Base-by-base conservation (phyloP, 2,329 filamentous ascomycete genomes). In the Neofusicoccum kwambonambiense region DNA sequence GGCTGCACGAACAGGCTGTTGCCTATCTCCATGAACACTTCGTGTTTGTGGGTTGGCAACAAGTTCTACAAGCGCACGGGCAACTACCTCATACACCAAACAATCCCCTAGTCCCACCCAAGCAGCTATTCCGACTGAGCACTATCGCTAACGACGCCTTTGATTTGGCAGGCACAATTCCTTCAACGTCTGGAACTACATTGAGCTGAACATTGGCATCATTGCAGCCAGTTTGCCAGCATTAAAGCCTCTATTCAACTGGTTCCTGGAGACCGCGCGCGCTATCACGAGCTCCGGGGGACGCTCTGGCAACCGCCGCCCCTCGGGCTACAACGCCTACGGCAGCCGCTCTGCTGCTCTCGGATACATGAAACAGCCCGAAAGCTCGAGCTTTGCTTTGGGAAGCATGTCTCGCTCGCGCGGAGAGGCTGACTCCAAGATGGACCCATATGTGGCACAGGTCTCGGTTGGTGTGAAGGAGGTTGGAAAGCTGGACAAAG, bases 121-220 rank as follows among this genome's bases (percentile, higher is more conserved):
- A 22, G 47, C 49, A 15, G 49, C 41, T n/a, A 65, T 44, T 11
- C 35, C 19, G 9, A 66, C 49, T 31, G 54, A 57, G 6, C 27
- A 56, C 15, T 34, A 15, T 52, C 4, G 13, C 60, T 62, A 31
- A 62, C 34, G 51, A 73, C 27, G 22, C 11, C 9, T n/a, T 31
- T 31, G 11, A 2, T 17, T 42, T 42, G 37, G 19, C 31, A 65
- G 63, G 11, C 61, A 73, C 52, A 74, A 80, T 66, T 70, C 70
- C 4, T 82, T 81, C 70, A 78, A 77, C 49, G 72, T 82, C 11
- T 82, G 80, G 80, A 78, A 79, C 67, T 77, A 75, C 65, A 75
- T 82, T 58, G 80, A 83, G 65, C 74, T 82, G 31, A 77, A 77
- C 51, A 69, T 81, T 6, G 80, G 79, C 3, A 80, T 81, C 50